Evolutionary conservation across 257 asterid species (phyloP).

Genomic region (Jasminum sambac): DNA sequence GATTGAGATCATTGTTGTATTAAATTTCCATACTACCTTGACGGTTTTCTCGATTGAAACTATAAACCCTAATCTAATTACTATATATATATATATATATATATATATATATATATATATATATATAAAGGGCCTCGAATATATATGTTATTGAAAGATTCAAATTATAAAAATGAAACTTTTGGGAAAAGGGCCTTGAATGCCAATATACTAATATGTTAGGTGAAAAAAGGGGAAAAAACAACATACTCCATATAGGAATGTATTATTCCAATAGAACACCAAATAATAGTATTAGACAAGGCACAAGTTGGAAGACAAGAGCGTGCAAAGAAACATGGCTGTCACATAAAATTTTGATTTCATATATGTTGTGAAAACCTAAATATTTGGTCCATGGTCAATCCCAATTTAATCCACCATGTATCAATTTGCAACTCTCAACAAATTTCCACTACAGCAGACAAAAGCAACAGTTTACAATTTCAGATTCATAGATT

Average conservation of each 20-base stretch:
- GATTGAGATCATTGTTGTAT: background rate
- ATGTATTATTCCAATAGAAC: conserved; percentile 4
- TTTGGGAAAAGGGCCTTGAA: conserved; percentile 6
- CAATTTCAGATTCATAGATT: no score
- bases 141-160: conserved; percentile 20
- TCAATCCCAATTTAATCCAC: conserved; percentile 41
- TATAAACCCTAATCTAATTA: conserved; percentile 24
- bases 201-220: background rate
- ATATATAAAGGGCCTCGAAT: no score
- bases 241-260: background rate
- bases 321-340: conserved; percentile 49
- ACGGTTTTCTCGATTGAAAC: conserved; percentile 3
- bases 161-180: background rate
- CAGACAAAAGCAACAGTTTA: no score
- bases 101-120: no score
- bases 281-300: background rate
- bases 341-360: conserved; percentile 37
- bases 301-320: conserved; percentile 33
- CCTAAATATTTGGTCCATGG: conserved; percentile 42
- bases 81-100: no score
- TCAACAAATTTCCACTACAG: no score
- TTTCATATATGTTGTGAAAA: conserved; percentile 36
- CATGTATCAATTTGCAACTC: conserved; percentile 23
- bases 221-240: background rate
- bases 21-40: background rate